Evolutionary conservation across 192 early-diverging fungal species (phyloP).

Genomic region (Funneliformis geosporum): DNA sequence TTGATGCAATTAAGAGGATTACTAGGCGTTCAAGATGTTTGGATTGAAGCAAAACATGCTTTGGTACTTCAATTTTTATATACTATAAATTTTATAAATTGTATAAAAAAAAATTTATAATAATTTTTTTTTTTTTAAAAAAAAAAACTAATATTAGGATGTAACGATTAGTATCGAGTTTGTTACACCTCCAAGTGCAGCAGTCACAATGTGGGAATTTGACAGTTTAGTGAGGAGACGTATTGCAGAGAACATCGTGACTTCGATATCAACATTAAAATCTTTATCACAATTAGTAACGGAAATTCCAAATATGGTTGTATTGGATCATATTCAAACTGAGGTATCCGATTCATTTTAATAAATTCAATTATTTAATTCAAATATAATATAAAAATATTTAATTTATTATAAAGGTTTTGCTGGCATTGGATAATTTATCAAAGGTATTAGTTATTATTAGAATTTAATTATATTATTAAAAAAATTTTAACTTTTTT

Average conservation of each 20-base stretch:
- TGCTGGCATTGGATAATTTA: constrained; percentile 25
- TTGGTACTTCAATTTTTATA: neutral
- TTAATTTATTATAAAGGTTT: constrained; percentile 1
- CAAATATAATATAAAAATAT: neutral
- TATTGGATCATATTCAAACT: constrained; percentile 80
- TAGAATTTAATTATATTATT: neutral
- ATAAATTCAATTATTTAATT: neutral
- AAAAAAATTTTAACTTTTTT: neutral
- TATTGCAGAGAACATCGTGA: constrained; percentile 69
- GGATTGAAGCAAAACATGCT: neutral
- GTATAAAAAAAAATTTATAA: neutral
- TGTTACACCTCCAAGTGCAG: constrained; percentile 50
- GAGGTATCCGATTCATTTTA: constrained; percentile 53
- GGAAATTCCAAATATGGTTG: constrained; percentile 89
- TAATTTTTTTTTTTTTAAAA: neutral
- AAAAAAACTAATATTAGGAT: constrained; percentile 5
- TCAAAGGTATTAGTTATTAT: constrained; percentile 20
- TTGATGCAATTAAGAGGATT: constrained; percentile 79
- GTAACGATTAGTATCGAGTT: constrained; percentile 41
- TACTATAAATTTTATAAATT: neutral
- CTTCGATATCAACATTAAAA: constrained; percentile 73
- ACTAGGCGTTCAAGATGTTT: constrained; percentile 73
- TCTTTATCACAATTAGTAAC: constrained; percentile 78
- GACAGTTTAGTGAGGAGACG: constrained; percentile 73
- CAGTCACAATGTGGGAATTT: constrained; percentile 81